phyloP scores from a whole-genome alignment of 306 rosid genomes.

The Cicer judaicum region DNA sequence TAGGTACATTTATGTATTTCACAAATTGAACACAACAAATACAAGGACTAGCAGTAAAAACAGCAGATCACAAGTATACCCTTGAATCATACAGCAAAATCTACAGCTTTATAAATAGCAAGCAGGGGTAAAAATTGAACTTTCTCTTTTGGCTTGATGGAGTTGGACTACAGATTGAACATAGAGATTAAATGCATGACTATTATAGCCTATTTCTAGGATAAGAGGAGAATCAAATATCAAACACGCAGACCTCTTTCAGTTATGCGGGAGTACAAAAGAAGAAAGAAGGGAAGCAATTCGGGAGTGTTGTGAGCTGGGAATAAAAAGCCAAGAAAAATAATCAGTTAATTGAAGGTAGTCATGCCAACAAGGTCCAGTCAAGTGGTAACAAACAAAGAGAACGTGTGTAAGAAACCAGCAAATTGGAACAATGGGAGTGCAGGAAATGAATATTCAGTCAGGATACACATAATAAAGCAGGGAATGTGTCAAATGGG shows the following conservation, averaged over 20 bases:
- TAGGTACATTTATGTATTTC: conserved; percentile 7
- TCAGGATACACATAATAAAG: background rate
- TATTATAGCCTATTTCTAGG: background rate
- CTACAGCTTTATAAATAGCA: background rate
- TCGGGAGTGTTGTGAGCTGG: background rate
- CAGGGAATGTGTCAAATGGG: background rate
- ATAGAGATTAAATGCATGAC: background rate
- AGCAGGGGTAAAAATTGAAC: background rate
- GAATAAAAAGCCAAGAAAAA: background rate
- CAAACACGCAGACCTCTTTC: conserved; percentile 3
- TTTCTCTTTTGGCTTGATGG: background rate
- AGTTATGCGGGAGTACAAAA: conserved; percentile 1
- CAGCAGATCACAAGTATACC: background rate
- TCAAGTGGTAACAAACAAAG: background rate
- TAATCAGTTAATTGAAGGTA: conserved; percentile 3
- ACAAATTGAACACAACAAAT: conserved; percentile 5
- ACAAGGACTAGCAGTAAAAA: conserved; percentile 5
- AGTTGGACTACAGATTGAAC: conserved; percentile 13
- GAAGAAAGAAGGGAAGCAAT: background rate
- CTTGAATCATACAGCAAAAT: conserved; percentile 5
- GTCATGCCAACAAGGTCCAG: background rate
- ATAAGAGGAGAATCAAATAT: background rate
- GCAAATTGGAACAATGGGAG: background rate
- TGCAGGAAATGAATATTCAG: background rate
- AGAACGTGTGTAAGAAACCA: background rate